A percentile compares a stretch with the other conserved stretches of the same genome.
These are phyloP conservation scores for Rosellinia necatrix DNA, from an alignment of 2,329 filamentous ascomycete genomes.

Conservation along the genomic window DNA sequence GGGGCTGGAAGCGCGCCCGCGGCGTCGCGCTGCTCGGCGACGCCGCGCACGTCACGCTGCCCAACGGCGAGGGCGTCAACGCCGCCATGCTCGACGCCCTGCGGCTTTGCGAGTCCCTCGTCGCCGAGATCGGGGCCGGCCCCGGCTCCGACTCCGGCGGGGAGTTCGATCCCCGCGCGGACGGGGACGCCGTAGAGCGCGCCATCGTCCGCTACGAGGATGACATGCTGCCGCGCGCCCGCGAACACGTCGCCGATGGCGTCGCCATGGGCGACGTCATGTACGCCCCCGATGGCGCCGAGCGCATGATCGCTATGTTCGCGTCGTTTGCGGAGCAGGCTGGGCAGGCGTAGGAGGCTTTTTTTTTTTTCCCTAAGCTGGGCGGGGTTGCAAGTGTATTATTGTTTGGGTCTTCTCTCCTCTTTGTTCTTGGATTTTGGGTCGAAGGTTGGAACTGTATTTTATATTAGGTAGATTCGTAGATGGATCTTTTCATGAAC, in stretches of 20 bases:
- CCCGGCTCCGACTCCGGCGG: background rate
- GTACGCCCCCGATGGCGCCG: constrained; percentile 12
- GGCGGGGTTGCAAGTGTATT: too few species aligned
- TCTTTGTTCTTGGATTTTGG: background rate
- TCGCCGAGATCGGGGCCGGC: background rate
- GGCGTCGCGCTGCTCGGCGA: constrained; percentile 26
- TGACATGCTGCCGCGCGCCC: constrained; percentile 15
- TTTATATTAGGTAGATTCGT: too few species aligned
- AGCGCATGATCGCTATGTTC: constrained; percentile 21
- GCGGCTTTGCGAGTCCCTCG: constrained; percentile 14
- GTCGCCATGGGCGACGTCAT: constrained; percentile 14
- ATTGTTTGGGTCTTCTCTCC: too few species aligned
- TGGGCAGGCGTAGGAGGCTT: background rate
- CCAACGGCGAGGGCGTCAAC: constrained; percentile 26
- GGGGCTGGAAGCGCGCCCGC: constrained; percentile 12
- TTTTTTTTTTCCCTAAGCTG: background rate
- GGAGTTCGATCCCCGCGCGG: background rate
- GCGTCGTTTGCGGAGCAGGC: background rate
- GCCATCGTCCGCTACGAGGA: constrained; percentile 19
- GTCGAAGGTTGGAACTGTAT: too few species aligned
- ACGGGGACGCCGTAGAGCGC: constrained; percentile 17
- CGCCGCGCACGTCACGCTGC: constrained; percentile 22
- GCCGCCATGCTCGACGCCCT: constrained; percentile 24
- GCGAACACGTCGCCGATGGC: constrained; percentile 13
- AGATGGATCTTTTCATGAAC: too few species aligned